phyloP scores from a whole-genome alignment of 352 stramenopile genomes.

The Pythium pyrilobum region DNA sequence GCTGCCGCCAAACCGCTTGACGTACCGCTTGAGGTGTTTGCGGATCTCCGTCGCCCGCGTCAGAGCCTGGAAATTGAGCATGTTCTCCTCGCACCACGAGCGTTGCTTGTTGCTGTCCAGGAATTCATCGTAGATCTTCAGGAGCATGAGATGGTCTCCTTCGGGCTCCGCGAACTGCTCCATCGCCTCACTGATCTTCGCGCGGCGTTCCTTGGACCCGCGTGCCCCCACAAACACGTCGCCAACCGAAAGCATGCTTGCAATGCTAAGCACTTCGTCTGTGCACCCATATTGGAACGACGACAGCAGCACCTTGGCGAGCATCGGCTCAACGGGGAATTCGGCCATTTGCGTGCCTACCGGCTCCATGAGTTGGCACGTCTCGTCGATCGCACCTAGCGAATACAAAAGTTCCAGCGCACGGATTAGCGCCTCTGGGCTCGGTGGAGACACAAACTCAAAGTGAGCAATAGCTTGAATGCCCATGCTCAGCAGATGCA shows the following conservation, averaged over 20 bases:
- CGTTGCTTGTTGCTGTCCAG: conserved; percentile 52
- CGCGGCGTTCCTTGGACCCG: conserved; percentile 59
- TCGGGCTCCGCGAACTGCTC: conserved; percentile 59
- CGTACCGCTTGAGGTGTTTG: conserved; percentile 59
- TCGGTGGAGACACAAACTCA: conserved; percentile 76
- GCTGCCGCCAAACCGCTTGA: conserved; percentile 42
- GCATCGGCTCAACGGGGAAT: conserved; percentile 94
- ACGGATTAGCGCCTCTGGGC: conserved; percentile 61
- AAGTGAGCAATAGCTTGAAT: conserved; percentile 83
- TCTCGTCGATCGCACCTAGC: conserved; percentile 52
- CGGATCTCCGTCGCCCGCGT: conserved; percentile 61
- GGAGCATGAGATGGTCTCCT: conserved; percentile 67
- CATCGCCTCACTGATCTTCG: conserved; percentile 63
- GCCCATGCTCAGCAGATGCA: conserved; percentile 81
- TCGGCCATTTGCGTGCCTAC: conserved; percentile 95
- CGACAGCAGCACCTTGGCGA: conserved; percentile 66
- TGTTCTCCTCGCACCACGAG: conserved; percentile 72
- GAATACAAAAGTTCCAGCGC: conserved; percentile 69
- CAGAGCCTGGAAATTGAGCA: conserved; percentile 53
- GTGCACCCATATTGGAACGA: conserved; percentile 80
- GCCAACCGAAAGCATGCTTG: conserved; percentile 94
- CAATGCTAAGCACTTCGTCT: conserved; percentile 93
- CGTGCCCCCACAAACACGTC: conserved; percentile 65
- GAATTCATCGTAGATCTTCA: conserved; percentile 71
- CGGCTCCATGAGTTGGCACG: conserved; percentile 55